Base-by-base conservation (phyloP, 148 eudicot genomes). In the Camellia granthamiana region DNA sequence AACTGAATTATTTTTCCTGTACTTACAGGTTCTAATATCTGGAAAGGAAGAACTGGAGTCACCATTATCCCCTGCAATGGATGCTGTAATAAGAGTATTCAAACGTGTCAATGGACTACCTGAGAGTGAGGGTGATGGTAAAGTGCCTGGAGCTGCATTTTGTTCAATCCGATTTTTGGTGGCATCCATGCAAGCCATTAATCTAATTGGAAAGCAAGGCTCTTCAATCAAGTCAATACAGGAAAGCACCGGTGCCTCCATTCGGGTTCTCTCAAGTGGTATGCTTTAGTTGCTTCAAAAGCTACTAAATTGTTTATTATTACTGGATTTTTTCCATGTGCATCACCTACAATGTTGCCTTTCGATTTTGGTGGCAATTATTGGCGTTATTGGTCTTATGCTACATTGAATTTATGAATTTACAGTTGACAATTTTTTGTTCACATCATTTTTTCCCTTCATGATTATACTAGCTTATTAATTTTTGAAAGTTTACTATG, bases 191-290 rank as follows among this genome's bases (percentile, higher is more conserved):
- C 92, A 89, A 68, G 92, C 88, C 49, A 87, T 84, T 5, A 85
- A 81, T 59, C 79, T 89, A 30, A 89, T 89, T 65, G 92, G 92
- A 46, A 87, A 85, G 61, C 92, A 89, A 84, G 92, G 92, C 55
- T 82, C 90, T 46, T 66, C 65, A 9, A 89, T 89, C n/a, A 89
- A 87, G 77, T 81, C 88, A 58, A 89, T 89, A 63, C 98, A 95
- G 83, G 97, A 95, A 86, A 82, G 85, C 69, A 87, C 86, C 69
- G 90, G 91, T 75, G 97, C 97, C 76, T 83, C 93, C 72, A 87
- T 96, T 42, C 88, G 99, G 18, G 86, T 96, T 84, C 90, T 92
- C 30, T 83, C 95, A 38, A 84, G 74, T 81, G 97, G 97, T 91
- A 84, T 78, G 79, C 72, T 74, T 62, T 71, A 67, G n/a, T 18